Evolutionary conservation across 1,284 basidiomycete species (phyloP), one percentile per base, ranked within the genome.

Genomic region (Coniophora puteana): DNA sequence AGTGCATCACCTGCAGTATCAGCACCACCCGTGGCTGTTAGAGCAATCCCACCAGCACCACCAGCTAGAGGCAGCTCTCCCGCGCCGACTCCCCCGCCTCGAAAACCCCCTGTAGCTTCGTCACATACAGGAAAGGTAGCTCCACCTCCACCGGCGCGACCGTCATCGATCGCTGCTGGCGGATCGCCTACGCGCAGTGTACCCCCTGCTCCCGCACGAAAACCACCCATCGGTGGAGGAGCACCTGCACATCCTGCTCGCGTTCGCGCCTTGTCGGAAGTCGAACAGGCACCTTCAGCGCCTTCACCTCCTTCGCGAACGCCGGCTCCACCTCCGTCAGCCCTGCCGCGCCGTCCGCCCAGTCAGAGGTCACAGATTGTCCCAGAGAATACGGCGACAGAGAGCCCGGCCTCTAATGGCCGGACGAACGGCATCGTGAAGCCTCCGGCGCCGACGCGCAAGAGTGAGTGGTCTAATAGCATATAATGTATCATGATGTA

Each of bases 391-490:
- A 29, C 40, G 8, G 24, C 46, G 2, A 35, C 57, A 20, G 39
- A n/a, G n/a, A 36, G 39, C 3, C 25, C 23, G 7, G 8, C 35
- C 3, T 43, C 38, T 3, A 49, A 35, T 24, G 46, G 41, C 17
- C 48, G 44, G 25, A 14, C 31, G 24, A 69, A 65, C 39, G 66
- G 62, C 16, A 46, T 45, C 11, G n/a, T n/a, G n/a, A 62, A 45
- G 40, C 52, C 44, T n/a, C 20, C 54, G 12, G 33, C 48, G 3
- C 58, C 58, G 25, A 56, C 44, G 24, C 67, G 75, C 22, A 82
- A 75, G 65, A 83, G 82, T 84, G 61, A 57, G 72, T 55, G 20
- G 16, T 26, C 38, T 40, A 18, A 14, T 17, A 16, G 1, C 41
- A 40, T n/a, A 28, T 40, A 48, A 24, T 47, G 16, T 22, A n/a